phyloP scores from a whole-genome alignment of 1,139 yeast genomes.

The Kurtzmaniella quercitrusa region DNA sequence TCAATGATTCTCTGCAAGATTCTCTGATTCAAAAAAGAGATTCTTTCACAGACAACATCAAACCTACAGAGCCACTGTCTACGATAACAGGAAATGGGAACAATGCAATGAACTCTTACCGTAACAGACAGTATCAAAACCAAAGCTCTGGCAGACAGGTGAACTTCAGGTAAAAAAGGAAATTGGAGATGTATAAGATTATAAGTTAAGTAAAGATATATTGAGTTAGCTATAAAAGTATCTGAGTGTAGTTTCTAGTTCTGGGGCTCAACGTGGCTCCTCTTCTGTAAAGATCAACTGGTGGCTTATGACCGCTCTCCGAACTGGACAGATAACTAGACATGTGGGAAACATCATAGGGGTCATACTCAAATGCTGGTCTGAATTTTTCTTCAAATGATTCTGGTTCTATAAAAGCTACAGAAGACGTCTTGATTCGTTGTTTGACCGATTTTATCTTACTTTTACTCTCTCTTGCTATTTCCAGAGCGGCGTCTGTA shows the following conservation, averaged over 20 bases:
- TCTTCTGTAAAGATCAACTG: neutral
- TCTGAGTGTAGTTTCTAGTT: neutral
- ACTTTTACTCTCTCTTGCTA: neutral
- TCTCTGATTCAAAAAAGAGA: conserved; percentile 22
- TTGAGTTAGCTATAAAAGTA: neutral
- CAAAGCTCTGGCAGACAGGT: conserved; percentile 2
- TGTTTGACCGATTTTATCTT: neutral
- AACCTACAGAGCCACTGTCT: conserved; percentile 42
- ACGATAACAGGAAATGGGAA: conserved; percentile 43
- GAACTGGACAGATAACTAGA: neutral
- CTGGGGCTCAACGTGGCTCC: neutral
- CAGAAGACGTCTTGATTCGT: neutral
- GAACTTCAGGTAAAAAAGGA: neutral
- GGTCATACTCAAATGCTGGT: neutral
- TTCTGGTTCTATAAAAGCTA: neutral
- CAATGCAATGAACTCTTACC: conserved; percentile 26
- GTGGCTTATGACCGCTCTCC: neutral
- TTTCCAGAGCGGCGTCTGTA: neutral
- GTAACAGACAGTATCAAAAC: conserved; percentile 1
- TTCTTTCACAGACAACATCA: conserved; percentile 29
- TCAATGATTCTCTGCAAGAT: conserved; percentile 9
- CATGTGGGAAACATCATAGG: neutral
- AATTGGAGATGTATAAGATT: neutral
- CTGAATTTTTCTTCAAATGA: neutral
- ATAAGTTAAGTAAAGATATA: neutral